Percentiles rank a stretch among this genome's conserved stretches.
Conservation (phyloP, 2,329 filamentous ascomycete species). For the Corynespora cassiicola region DNA sequence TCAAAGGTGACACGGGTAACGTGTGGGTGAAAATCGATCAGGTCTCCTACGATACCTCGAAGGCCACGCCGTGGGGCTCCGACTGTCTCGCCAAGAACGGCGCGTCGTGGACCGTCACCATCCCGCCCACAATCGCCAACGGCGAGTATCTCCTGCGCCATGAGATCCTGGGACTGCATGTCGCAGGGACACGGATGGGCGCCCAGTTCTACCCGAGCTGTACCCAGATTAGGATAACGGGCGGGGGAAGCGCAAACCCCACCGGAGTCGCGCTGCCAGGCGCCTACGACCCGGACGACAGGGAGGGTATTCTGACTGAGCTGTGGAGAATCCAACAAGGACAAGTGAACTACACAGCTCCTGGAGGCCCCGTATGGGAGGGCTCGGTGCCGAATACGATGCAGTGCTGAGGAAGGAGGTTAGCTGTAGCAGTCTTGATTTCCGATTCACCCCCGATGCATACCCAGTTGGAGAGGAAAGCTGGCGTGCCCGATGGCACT, state of each 20-base stretch:
- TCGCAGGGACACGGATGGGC: constrained; percentile 20
- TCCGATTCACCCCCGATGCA: too few relatives aligned
- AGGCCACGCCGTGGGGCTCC: constrained; percentile 42
- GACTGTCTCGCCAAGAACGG: constrained; percentile 42
- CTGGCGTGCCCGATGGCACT: too few relatives aligned
- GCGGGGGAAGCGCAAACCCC: constrained; percentile 16
- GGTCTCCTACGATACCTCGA: constrained; percentile 36
- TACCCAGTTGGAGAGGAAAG: too few relatives aligned
- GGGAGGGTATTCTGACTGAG: constrained; percentile 19
- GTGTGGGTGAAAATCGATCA: constrained; percentile 50
- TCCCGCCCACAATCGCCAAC: constrained; percentile 32
- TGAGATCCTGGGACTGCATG: constrained; percentile 25
- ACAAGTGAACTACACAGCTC: constrained; percentile 19
- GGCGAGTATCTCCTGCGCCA: constrained; percentile 35
- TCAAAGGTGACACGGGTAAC: constrained; percentile 41
- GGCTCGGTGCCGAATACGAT: too few relatives aligned
- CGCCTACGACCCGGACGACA: constrained; percentile 28
- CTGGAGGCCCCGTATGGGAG: constrained; percentile 26
- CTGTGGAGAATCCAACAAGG: constrained; percentile 22
- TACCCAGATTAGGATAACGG: constrained; percentile 21
- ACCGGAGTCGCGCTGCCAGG: constrained; percentile 26
- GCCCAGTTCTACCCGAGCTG: constrained; percentile 27
- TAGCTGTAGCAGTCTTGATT: too few relatives aligned
- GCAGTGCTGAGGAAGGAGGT: too few relatives aligned
- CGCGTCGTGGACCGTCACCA: constrained; percentile 40